Base-by-base conservation (phyloP, 306 rosid genomes). In the Aeschynomene evenia region DNA sequence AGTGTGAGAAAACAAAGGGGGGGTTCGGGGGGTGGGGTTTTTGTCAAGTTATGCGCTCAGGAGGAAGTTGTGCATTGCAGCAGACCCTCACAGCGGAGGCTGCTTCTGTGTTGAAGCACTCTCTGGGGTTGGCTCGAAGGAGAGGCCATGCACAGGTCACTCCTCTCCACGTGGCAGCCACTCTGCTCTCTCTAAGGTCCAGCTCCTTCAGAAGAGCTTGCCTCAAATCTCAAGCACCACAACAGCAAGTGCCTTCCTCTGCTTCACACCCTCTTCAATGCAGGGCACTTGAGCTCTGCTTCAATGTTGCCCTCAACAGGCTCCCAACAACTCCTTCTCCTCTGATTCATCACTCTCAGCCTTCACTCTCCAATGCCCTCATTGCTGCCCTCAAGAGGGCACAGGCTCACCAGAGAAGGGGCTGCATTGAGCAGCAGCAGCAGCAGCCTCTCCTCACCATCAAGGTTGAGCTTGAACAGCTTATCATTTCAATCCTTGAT, bases 61-160 rank as follows among this genome's bases (percentile, higher is more conserved):
- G 91, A 82, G 91, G 20, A 45, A 15, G 59, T 67, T 80, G 96
- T 79, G 87, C 85, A 48, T 86, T 84, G 57, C 92, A 87, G 84
- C 97, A 91, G 90, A 89, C 97, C 91, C 96, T 91, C 87, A 87
- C 97, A 73, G 84, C 91, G 62, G 97, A 91, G 96, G 96, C 97
- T 87, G 97, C 97, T 74, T 83, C 97, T 22, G 86, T 87, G 13
- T 59, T 89, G 82, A 91, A 89, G 88, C 97, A 87, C 53, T 89
- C 97, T 72, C 96, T 91, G 52, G 77, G 79, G 78, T 76, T 91
- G 65, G 96, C 97, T 16, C 66, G 93, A 59, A 70, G 97, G 80
- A 66, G 97, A 31, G 96, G 96, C 91, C 97, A 91, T 84, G 97
- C 96, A 71, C 97, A 91, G 85, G 78, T 91, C 87, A 91, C 97